These are phyloP conservation scores for Dioscorea dumetorum DNA, from an alignment of 106 monocot species.

Conservation along the genomic window DNA sequence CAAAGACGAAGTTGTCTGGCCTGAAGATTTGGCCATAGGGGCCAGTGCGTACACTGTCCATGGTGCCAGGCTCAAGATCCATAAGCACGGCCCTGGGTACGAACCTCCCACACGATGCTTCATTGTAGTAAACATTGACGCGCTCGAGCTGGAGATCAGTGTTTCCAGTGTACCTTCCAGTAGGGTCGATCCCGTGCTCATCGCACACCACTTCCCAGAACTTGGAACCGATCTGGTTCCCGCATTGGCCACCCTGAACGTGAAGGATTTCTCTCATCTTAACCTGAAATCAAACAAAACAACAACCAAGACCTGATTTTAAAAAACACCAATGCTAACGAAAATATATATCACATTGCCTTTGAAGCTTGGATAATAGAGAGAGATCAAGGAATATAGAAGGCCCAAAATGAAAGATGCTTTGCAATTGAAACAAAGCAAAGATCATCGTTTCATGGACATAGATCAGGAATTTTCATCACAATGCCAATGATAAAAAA, in stretches of 20 bases:
- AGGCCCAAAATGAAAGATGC: too few species aligned
- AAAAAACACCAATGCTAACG: too few species aligned
- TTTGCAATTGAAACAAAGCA: neutral
- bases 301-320: neutral
- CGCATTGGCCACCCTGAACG: conserved; percentile 16
- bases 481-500: neutral
- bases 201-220: conserved; percentile 21
- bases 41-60: conserved; percentile 16
- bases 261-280: conserved; percentile 17
- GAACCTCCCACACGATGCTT: conserved; percentile 9
- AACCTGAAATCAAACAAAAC: neutral
- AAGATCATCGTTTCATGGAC: neutral
- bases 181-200: conserved; percentile 14
- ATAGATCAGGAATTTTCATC: neutral
- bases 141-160: conserved; percentile 15
- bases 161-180: conserved; percentile 9
- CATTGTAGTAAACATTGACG: conserved; percentile 18
- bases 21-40: conserved; percentile 15
- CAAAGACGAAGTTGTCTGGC: conserved; percentile 15
- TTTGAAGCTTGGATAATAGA: too few species aligned
- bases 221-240: conserved; percentile 18
- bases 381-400: too few species aligned
- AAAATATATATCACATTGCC: too few species aligned
- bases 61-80: conserved; percentile 19
- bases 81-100: conserved; percentile 14